These are phyloP conservation scores for Chionographis japonica DNA, from an alignment of 106 monocot species.

Conservation along the genomic window DNA sequence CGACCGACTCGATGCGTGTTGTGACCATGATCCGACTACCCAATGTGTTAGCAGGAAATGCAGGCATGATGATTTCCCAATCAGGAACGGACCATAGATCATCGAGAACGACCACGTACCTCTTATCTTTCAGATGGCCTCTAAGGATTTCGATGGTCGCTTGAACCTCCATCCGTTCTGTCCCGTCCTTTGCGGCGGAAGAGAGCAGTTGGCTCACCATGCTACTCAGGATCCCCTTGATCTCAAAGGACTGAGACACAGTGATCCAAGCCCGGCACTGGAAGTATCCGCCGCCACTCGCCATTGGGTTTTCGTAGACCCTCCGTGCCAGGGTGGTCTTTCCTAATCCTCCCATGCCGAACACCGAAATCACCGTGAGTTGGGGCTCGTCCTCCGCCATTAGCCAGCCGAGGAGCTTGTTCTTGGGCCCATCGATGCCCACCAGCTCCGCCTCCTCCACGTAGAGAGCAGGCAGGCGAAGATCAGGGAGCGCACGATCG, in stretches of 20 bases:
- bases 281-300: not conserved
- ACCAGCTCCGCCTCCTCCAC: constrained; percentile 1
- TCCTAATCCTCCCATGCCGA: constrained; percentile 18
- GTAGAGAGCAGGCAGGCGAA: constrained; percentile 7
- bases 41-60: constrained; percentile 7
- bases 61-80: constrained; percentile 15
- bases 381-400: not conserved
- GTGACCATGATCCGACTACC: constrained; percentile 27
- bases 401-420: not conserved
- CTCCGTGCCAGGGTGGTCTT: constrained; percentile 22
- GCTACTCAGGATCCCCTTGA: not conserved
- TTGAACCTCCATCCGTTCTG: not conserved
- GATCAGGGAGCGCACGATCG: not conserved
- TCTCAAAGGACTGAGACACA: constrained; percentile 7
- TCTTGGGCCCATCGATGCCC: constrained; percentile 3
- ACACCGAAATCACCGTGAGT: constrained; percentile 3
- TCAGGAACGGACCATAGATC: constrained; percentile 13
- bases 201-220: constrained; percentile 7
- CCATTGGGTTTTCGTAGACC: not conserved
- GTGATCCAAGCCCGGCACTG: constrained; percentile 8
- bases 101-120: constrained; percentile 25
- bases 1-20: constrained; percentile 13
- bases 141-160: not conserved
- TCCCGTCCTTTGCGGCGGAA: too few relatives aligned
- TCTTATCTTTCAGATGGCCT: constrained; percentile 4